These are phyloP conservation scores for Calocera cornea DNA, from an alignment of 768 basidiomycete species.

Conservation along the genomic window DNA sequence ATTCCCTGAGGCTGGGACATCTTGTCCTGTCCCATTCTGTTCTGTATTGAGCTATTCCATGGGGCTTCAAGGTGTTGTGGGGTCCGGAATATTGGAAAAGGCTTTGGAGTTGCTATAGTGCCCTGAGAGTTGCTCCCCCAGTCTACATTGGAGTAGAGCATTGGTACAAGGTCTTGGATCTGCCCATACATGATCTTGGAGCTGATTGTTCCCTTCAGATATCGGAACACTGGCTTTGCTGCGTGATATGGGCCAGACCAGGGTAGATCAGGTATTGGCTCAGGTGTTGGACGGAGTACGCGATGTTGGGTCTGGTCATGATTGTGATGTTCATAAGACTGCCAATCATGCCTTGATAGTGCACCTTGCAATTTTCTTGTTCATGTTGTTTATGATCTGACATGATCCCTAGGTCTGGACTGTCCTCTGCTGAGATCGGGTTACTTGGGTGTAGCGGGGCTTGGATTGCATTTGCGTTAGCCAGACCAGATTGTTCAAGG, in stretches of 20 bases:
- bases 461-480: neutral
- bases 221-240: slow-evolving; percentile 14
- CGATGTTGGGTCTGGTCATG: slow-evolving; percentile 21
- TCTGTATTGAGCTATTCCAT: no score
- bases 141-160: neutral
- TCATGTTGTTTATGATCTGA: neutral
- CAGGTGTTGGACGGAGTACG: slow-evolving; percentile 16
- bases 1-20: no score
- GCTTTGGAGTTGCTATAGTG: no score
- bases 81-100: slow-evolving; percentile 8
- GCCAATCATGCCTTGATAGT: neutral
- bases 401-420: neutral
- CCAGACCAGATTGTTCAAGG: slow-evolving; percentile 12
- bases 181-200: neutral
- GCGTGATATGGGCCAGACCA: slow-evolving; percentile 20
- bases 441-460: neutral
- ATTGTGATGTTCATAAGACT: slow-evolving; percentile 11
- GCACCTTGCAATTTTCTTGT: neutral
- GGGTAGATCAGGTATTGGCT: slow-evolving; percentile 24
- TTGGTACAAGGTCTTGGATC: neutral
- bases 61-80: no score
- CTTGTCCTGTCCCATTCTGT: no score
- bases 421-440: neutral
- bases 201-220: slow-evolving; percentile 2
- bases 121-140: slow-evolving; percentile 8